Evolutionary conservation across 2,329 filamentous ascomycete genomes (phyloP).

Genomic region (Pseudopithomyces maydicus): DNA sequence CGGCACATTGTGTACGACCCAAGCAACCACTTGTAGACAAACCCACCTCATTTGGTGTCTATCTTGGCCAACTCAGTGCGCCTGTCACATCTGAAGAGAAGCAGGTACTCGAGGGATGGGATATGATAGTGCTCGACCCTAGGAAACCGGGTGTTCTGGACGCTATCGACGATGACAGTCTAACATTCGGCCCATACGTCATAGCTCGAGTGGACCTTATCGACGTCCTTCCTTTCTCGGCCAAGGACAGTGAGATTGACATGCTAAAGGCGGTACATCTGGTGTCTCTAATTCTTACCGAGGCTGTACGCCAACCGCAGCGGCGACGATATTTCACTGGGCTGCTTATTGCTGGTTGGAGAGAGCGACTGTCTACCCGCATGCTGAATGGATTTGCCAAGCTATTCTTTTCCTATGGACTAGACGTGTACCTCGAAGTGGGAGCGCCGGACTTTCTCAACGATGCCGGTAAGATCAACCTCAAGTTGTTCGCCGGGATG

Average conservation of each 20-base stretch:
- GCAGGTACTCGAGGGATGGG: conserved; percentile 37
- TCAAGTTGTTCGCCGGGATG: conserved; percentile 35
- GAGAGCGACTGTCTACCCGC: conserved; percentile 30
- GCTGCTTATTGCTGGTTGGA: conserved; percentile 41
- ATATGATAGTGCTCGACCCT: conserved; percentile 38
- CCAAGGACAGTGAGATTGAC: conserved; percentile 28
- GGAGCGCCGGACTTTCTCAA: conserved; percentile 41
- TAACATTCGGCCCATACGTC: conserved; percentile 35
- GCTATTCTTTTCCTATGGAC: conserved; percentile 34
- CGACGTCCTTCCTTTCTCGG: conserved; percentile 25
- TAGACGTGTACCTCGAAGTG: conserved; percentile 42
- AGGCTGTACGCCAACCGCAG: conserved; percentile 29
- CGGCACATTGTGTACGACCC: conserved; percentile 23
- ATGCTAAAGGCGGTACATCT: conserved; percentile 32
- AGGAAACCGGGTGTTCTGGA: conserved; percentile 37
- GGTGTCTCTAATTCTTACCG: conserved; percentile 29
- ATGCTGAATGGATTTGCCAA: conserved; percentile 37
- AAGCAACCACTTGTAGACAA: conserved; percentile 27
- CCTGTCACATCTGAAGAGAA: conserved; percentile 33
- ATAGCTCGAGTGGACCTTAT: conserved; percentile 39
- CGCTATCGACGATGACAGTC: conserved; percentile 27
- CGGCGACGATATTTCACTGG: conserved; percentile 38
- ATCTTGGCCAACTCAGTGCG: conserved; percentile 33
- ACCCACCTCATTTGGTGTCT: conserved; percentile 43
- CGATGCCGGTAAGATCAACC: conserved; percentile 26